phyloP scores from a whole-genome alignment of 2,329 filamentous ascomycete genomes.

The Domatiomyces catenatus region DNA sequence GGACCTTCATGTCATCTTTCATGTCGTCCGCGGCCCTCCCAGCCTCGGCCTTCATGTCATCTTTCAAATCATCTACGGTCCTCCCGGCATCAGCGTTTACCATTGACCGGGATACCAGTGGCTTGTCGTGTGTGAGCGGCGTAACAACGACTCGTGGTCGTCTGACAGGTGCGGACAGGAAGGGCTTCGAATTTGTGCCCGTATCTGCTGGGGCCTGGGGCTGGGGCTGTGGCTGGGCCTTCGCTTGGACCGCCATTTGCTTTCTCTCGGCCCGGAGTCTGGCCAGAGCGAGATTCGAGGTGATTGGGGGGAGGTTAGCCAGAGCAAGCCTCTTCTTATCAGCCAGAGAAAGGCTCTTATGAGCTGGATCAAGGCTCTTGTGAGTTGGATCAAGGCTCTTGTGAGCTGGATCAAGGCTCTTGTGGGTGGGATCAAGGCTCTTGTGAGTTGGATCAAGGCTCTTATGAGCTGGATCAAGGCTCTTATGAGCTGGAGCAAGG shows the following conservation, averaged over 20 bases:
- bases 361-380: too few species aligned
- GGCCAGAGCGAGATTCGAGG: constrained; percentile 14
- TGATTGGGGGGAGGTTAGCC: too few species aligned
- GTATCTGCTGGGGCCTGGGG: constrained; percentile 3
- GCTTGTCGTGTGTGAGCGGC: constrained; percentile 8
- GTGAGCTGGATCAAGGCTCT: too few species aligned
- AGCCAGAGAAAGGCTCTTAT: too few species aligned
- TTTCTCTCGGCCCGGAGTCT: constrained; percentile 14
- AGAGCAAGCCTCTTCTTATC: too few species aligned
- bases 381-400: too few species aligned
- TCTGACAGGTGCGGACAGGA: constrained; percentile 17
- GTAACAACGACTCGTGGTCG: constrained; percentile 16
- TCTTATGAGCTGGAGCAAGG: too few species aligned
- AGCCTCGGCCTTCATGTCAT: too few species aligned
- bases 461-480: too few species aligned
- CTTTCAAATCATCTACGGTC: neutral
- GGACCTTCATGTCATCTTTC: too few species aligned
- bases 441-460: too few species aligned
- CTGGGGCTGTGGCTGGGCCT: constrained; percentile 4
- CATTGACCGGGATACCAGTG: constrained; percentile 1
- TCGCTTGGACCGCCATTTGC: neutral
- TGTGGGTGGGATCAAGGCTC: too few species aligned
- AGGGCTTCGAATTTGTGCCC: constrained; percentile 6
- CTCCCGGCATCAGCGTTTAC: constrained; percentile 1
- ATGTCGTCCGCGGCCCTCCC: neutral